Base-by-base conservation (phyloP, 139 green algal genomes). In the Picochlorum sp. region DNA sequence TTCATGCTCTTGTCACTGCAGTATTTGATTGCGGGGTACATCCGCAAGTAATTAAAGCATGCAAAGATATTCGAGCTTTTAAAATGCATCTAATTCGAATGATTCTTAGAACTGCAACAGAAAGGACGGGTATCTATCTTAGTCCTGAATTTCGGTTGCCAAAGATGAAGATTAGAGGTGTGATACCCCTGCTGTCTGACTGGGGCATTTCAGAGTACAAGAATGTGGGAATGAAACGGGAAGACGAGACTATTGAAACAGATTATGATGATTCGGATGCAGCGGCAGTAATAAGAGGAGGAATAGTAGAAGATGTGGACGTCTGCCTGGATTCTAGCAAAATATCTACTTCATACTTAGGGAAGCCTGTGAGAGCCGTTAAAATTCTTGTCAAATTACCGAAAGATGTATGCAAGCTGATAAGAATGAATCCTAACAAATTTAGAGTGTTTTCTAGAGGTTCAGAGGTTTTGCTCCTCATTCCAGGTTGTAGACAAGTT, bases 121-220 rank as follows among this genome's bases (percentile, higher is more conserved):
- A 50, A 5, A 32, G 33, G 16, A 25, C 33, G 22, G 31, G 55
- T 9, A 33, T 24, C 13, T 25, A 50, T 12, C 14, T 61, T 18
- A 31, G 49, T 50, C 25, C 40, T 22, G 18, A 61, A 20, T 50
- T 50, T 28, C 53, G 49, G 31, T n/a, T 61, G 13, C 55, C 55
- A 7, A 61, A 35, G 31, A 61, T 61, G 55, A 61, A 30, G 32
- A 50, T 7, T 28, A 61, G 49, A 18, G 55, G 50, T 25, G 32
- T 25, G 12, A 6, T 41, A 18, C 12, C 50, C 14, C 50, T n/a
- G n/a, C n/a, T n/a, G n/a, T n/a, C n/a, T n/a, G n/a, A n/a, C 50
- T 40, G 35, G 10, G 9, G 12, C 35, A 41, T n/a, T 41, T n/a
- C 35, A 41, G 12, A 41, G 9, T n/a, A 41, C 35, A 41, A 41